Evolutionary conservation across 768 basidiomycete genomes (phyloP), one percentile per base, ranked within the genome.

Genomic region (Peribolospora baueri): DNA sequence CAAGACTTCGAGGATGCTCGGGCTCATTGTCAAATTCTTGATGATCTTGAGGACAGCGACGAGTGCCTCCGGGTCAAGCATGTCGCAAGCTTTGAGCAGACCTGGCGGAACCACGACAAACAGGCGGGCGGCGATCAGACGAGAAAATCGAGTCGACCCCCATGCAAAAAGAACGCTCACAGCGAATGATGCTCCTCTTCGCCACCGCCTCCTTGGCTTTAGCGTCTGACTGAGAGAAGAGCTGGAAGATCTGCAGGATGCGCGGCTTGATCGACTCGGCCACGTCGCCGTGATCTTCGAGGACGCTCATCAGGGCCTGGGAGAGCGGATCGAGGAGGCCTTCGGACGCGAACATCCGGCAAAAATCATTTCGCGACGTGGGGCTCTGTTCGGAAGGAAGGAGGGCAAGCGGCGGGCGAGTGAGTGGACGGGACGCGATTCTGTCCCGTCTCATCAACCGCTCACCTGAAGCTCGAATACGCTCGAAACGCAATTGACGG

Each of bases 321-420:
- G 88, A 85, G 1, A 98, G 70, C 0, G 93, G 91, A 60, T 93
- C 90, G 49, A 93, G 72, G 3, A 98, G 71, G 38, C 93, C 93
- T 69, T 97, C 93, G 5, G 87, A 75, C 46, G 93, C 85, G 70
- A 97, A 91, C 82, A 97, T 90, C 7, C 93, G 77, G 64, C 90
- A 95, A 65, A 97, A 97, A 68, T 97, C 93, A 64, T 93, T 95
- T 67, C 93, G 86, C 8, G 90, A 88, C 3, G 90, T 93, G 6
- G 93, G 84, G 50, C 84, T 87, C 66, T 95, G 82, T 37, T 51
- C 51, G 41, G 9, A 43, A 3, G 8, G 10, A 0, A 10, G 46
- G 37, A 9, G 39, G 0, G n/a, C 14, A 40, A 37, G 14, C 3
- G 50, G 14, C 5, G 3, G 48, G 43, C 37, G 5, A 1, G 3